Conservation (phyloP, 2,329 filamentous ascomycete species). For the Colletotrichum sp. region DNA sequence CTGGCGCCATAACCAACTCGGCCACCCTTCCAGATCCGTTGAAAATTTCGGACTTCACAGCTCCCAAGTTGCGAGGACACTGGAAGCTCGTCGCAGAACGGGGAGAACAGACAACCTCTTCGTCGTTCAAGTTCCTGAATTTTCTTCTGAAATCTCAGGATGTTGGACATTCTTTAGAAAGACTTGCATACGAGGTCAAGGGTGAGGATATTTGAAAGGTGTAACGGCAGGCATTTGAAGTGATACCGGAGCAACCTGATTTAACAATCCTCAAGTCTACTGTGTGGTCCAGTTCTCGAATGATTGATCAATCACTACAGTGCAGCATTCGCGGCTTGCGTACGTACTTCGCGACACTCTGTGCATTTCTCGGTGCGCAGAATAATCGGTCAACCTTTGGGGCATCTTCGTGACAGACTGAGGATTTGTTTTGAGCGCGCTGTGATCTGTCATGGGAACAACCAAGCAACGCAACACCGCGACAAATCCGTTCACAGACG, state of each 20-base stretch:
- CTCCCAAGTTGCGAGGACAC: not conserved
- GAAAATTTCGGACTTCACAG: rapidly evolving
- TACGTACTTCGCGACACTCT: not conserved
- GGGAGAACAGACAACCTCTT: not conserved
- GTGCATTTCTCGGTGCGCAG: not conserved
- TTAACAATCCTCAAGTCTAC: not conserved
- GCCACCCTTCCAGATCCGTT: not conserved
- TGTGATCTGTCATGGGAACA: not conserved
- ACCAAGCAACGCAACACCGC: not conserved
- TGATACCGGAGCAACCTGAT: not conserved
- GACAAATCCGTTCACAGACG: not conserved
- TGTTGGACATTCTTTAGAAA: not conserved
- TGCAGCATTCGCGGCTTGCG: not conserved
- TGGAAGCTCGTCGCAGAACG: not conserved
- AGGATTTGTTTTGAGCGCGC: not conserved
- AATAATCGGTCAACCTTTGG: not conserved
- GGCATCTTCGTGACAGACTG: not conserved
- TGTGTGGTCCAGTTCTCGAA: not conserved
- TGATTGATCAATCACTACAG: not conserved
- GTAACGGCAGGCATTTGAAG: not conserved
- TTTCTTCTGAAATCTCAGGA: not conserved
- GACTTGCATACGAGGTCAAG: not conserved
- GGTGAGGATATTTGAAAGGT: not conserved
- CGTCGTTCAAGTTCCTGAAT: not conserved
- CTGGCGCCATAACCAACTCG: not conserved